These are phyloP conservation scores for Priceomyces carsonii DNA, from an alignment of 805 yeast species.

Conservation along the genomic window DNA sequence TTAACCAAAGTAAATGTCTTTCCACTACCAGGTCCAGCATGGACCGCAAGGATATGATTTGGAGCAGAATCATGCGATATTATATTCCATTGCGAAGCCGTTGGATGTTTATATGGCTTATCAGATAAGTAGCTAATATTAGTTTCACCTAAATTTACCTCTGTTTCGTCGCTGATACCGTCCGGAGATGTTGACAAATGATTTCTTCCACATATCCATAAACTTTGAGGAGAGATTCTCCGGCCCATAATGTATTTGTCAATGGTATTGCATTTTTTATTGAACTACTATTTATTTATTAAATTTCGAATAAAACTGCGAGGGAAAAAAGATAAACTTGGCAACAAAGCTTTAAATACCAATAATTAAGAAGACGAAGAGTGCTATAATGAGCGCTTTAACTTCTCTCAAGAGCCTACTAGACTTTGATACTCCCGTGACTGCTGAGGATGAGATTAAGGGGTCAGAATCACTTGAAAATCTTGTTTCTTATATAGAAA, in stretches of 20 bases:
- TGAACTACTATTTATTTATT: background rate
- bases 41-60: constrained; percentile 47
- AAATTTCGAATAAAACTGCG: too few relatives aligned
- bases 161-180: too few relatives aligned
- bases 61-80: constrained; percentile 42
- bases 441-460: background rate
- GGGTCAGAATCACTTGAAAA: constrained; percentile 8
- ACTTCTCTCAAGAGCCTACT: constrained; percentile 5
- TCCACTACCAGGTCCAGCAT: constrained; percentile 78
- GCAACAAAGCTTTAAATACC: too few relatives aligned
- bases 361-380: background rate
- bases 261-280: too few relatives aligned
- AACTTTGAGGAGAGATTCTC: too few relatives aligned
- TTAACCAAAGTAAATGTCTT: constrained; percentile 61
- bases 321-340: too few relatives aligned
- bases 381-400: constrained; percentile 9
- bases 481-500: constrained; percentile 8
- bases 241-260: too few relatives aligned
- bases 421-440: background rate
- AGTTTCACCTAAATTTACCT: too few relatives aligned
- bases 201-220: too few relatives aligned
- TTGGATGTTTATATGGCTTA: too few relatives aligned
- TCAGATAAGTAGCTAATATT: too few relatives aligned
- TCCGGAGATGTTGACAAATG: too few relatives aligned
- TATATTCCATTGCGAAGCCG: constrained; percentile 48